Conservation (phyloP, 306 rosid species). For the Quercus bicolor region DNA sequence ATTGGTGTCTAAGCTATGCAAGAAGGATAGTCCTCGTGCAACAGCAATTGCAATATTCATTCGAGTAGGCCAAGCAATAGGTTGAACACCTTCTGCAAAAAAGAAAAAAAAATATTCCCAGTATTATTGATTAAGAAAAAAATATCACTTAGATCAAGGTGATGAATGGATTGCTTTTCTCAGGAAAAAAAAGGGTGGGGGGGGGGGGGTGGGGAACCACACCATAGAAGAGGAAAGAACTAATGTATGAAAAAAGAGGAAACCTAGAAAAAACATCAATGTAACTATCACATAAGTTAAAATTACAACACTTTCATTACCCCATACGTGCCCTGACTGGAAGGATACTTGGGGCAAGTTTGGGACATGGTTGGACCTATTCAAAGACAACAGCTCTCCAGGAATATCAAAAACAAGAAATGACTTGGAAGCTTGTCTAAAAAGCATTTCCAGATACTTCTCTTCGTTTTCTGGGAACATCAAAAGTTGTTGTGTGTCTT, state of each 20-base stretch:
- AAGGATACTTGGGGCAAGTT: neutral
- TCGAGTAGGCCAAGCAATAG: constrained; percentile 66
- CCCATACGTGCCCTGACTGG: neutral
- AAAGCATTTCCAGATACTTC: neutral
- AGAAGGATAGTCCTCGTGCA: constrained; percentile 74
- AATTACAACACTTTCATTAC: neutral
- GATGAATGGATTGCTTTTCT: neutral
- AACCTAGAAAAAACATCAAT: neutral
- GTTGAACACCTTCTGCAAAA: constrained; percentile 81
- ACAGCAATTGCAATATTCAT: constrained; percentile 68
- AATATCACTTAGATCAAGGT: neutral
- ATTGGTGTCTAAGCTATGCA: constrained; percentile 68
- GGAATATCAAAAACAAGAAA: neutral
- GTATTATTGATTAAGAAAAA: neutral
- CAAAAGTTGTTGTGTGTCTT: neutral
- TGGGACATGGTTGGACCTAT: neutral
- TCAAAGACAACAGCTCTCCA: neutral
- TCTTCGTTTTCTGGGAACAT: neutral
- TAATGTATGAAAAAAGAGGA: neutral
- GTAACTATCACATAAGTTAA: neutral
- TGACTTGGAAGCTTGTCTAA: neutral
- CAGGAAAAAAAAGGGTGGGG: neutral
- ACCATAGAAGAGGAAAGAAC: neutral
- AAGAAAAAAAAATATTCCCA: constrained; percentile 1
- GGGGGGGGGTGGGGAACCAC: no score